Percentiles rank a stretch among this genome's conserved stretches.
Evolutionary conservation across 2,329 filamentous ascomycete species (phyloP).

Genomic region (Myriosclerotinia scirpicola): DNA sequence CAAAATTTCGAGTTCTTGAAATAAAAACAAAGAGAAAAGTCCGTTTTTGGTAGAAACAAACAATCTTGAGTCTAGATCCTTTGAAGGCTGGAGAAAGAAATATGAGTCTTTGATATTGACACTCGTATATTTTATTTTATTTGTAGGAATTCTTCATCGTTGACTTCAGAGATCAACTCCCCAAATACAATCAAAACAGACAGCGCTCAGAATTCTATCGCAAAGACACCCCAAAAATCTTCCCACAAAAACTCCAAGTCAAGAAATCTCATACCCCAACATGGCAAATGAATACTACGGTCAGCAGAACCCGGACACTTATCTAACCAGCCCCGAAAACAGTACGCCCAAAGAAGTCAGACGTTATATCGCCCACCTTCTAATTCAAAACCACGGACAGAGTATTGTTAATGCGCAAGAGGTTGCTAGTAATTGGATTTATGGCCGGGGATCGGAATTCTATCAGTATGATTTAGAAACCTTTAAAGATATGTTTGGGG

Average conservation of each 20-base stretch:
- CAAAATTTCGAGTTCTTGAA: background rate
- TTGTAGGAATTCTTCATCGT: background rate
- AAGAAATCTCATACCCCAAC: background rate
- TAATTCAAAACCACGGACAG: background rate
- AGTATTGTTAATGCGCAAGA: background rate
- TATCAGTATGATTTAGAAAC: slow-evolving; percentile 12
- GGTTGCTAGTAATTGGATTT: background rate
- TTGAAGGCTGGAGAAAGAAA: background rate
- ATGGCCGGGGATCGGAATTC: slow-evolving; percentile 12
- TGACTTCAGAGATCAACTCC: background rate
- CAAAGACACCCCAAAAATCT: background rate
- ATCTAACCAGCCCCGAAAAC: background rate
- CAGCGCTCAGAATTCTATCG: background rate
- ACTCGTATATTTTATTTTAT: background rate
- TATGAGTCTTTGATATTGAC: background rate
- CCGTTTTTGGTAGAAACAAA: background rate
- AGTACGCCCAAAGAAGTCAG: background rate
- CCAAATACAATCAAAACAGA: background rate
- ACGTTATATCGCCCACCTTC: background rate
- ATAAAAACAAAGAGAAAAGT: background rate
- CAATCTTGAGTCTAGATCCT: background rate
- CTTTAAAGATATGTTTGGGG: slow-evolving; percentile 6
- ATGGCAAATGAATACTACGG: background rate
- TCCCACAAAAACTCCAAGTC: background rate
- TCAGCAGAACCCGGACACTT: background rate